A percentile compares a stretch with the other conserved stretches of the same genome.
These are phyloP conservation scores for Mikania micrantha DNA, from an alignment of 129 eudicot genomes.

Conservation along the genomic window DNA sequence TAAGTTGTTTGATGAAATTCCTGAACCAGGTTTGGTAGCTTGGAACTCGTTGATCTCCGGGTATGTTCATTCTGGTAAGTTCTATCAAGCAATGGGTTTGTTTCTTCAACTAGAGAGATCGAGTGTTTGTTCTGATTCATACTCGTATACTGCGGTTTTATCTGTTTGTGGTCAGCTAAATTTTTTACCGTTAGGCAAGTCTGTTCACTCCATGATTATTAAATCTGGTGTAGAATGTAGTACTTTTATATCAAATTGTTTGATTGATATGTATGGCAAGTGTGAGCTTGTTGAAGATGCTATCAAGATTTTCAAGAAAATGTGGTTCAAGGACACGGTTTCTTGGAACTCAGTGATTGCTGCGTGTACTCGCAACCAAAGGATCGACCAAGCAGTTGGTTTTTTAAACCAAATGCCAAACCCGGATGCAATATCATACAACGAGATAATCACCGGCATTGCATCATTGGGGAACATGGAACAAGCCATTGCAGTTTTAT, in stretches of 20 bases:
- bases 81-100: slow-evolving; percentile 40
- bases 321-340: slow-evolving; percentile 44
- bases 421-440: slow-evolving; percentile 69
- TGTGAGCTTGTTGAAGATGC: slow-evolving; percentile 51
- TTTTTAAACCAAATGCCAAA: slow-evolving; percentile 52
- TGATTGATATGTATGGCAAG: slow-evolving; percentile 88
- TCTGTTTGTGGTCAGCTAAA: slow-evolving; percentile 59
- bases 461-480: slow-evolving; percentile 65
- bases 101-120: slow-evolving; percentile 55
- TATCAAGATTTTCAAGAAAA: slow-evolving; percentile 31
- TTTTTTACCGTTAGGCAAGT: slow-evolving; percentile 40
- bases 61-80: slow-evolving; percentile 54
- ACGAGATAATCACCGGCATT: slow-evolving; percentile 67
- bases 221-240: slow-evolving; percentile 53
- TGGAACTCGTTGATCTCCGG: slow-evolving; percentile 90
- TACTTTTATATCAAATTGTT: slow-evolving; percentile 51
- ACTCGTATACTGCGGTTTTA: slow-evolving; percentile 55
- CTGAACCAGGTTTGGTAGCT: slow-evolving; percentile 60
- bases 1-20: slow-evolving; percentile 63
- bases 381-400: slow-evolving; percentile 47
- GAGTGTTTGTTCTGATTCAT: slow-evolving; percentile 46
- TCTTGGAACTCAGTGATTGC: slow-evolving; percentile 77
- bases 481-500: slow-evolving; percentile 43
- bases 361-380: slow-evolving; percentile 59
- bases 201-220: slow-evolving; percentile 51